Base-by-base conservation (phyloP, 2,329 filamentous ascomycete genomes). In the Sporothrix phasma region DNA sequence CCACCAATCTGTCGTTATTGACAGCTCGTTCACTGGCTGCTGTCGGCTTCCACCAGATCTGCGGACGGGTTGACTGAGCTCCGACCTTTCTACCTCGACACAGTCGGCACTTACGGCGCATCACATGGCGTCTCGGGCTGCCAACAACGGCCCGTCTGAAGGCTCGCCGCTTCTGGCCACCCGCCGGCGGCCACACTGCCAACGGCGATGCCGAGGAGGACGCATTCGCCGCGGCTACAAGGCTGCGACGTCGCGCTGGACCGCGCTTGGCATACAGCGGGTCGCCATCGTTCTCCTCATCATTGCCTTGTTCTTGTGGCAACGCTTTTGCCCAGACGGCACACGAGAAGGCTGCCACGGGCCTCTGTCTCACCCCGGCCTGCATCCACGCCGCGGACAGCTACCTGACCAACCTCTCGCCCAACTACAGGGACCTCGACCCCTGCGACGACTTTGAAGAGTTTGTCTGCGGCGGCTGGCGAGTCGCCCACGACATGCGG, bases 361-460 rank as follows among this genome's bases (percentile, higher is more conserved):
- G 71, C 1, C 65, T 82, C 26, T 88, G 85, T 71, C 71, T 80
- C 56, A 82, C 84, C 10, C 80, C 84, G 47, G 81, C 82, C 66
- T 88, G 85, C 71, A 77, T 88, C 13, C 82, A 87, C 69, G 85
- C 84, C 13, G 80, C 85, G 4, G 85, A 84, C 13, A 80, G 83
- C 67, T 80, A 88, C 45, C 77, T 87, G 8, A 81, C 84, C 67
- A 87, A 84, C 65, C 74, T 88, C 15, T 82, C 84, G 17, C 81
- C 84, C 7, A 76, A 71, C 63, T 86, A 88, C 72, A 77, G 82
- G 65, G 73, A 83, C 2, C 76, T 90, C 45, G 85, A 90, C 70
- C 83, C 88, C 1, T 90, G 88, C 69, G 81, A 78, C n/a, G 75
- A 89, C 70, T 90, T 90, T 66, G 84, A 88, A 66, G 78, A 85